Conservation (phyloP, 2,329 filamentous ascomycete genomes). For the Periconia sp. region DNA sequence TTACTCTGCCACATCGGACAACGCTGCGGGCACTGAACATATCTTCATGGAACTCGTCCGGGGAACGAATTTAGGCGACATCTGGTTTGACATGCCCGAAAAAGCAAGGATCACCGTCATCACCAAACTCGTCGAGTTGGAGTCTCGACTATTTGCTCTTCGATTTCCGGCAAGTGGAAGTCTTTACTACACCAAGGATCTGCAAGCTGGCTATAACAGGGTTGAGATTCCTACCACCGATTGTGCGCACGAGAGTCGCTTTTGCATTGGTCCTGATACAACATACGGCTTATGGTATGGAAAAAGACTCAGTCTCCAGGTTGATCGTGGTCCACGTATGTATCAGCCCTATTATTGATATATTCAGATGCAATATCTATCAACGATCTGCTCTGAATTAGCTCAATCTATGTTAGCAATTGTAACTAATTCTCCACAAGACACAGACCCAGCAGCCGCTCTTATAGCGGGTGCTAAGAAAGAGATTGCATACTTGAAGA, state of each 20-base stretch:
- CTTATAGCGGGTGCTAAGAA: slow-evolving; percentile 36
- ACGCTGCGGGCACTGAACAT: slow-evolving; percentile 44
- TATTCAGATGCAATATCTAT: slow-evolving; percentile 2
- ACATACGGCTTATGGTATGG: slow-evolving; percentile 33
- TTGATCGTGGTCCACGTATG: slow-evolving; percentile 38
- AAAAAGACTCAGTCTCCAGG: slow-evolving; percentile 22
- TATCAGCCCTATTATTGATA: slow-evolving; percentile 7
- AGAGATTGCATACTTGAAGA: slow-evolving; percentile 31
- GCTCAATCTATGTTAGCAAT: slow-evolving; percentile 3
- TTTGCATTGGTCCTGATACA: slow-evolving; percentile 36
- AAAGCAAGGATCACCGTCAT: slow-evolving; percentile 26
- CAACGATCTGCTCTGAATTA: background rate
- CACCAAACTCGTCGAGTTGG: slow-evolving; percentile 30
- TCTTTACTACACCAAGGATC: slow-evolving; percentile 29
- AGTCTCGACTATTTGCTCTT: slow-evolving; percentile 27
- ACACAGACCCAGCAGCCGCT: slow-evolving; percentile 20
- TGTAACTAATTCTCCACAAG: slow-evolving; percentile 22
- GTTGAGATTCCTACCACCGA: slow-evolving; percentile 15
- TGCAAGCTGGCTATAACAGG: slow-evolving; percentile 7
- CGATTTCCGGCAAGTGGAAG: slow-evolving; percentile 36
- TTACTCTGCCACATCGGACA: slow-evolving; percentile 38
- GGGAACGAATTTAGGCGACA: slow-evolving; percentile 35
- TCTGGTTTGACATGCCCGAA: slow-evolving; percentile 31
- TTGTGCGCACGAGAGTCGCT: slow-evolving; percentile 8
- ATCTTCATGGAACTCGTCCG: slow-evolving; percentile 42